Evolutionary conservation across 306 rosid genomes (phyloP).

Genomic region (Bauhinia variegata): DNA sequence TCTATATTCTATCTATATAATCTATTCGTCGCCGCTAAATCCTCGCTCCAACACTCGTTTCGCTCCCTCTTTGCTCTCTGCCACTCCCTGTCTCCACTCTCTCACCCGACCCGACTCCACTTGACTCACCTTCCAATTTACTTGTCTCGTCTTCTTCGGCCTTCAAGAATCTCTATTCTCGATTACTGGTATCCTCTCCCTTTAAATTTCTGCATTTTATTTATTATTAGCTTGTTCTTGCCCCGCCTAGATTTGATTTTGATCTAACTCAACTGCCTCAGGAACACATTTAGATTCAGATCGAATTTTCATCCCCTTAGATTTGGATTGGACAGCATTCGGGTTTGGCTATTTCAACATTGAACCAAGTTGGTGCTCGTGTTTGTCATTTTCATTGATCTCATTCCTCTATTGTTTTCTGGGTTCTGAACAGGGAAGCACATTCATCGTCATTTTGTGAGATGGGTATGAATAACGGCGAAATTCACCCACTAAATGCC

Average conservation of each 20-base stretch:
- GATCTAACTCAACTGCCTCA: background rate
- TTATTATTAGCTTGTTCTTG: too few relatives aligned
- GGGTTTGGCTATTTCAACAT: background rate
- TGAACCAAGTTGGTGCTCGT: background rate
- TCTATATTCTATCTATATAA: background rate
- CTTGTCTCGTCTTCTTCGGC: slow-evolving; percentile 5
- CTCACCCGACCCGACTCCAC: background rate
- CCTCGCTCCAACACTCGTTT: slow-evolving; percentile 6
- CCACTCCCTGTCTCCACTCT: background rate
- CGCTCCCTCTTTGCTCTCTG: background rate
- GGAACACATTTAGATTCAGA: too few relatives aligned
- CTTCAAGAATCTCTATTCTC: slow-evolving; percentile 25
- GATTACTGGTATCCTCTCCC: background rate
- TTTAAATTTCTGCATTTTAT: background rate
- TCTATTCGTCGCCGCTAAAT: slow-evolving; percentile 23
- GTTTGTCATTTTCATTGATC: background rate
- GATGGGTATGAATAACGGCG: slow-evolving; percentile 56
- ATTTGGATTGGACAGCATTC: background rate
- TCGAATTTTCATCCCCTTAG: too few relatives aligned
- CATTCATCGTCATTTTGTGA: slow-evolving; percentile 20
- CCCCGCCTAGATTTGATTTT: background rate
- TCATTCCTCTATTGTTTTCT: background rate
- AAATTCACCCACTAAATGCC: slow-evolving; percentile 21
- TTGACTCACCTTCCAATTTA: background rate
- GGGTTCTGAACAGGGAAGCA: slow-evolving; percentile 13